These are phyloP conservation scores for Dactylorhiza incarnata DNA, from an alignment of 106 monocot species.

Conservation along the genomic window DNA sequence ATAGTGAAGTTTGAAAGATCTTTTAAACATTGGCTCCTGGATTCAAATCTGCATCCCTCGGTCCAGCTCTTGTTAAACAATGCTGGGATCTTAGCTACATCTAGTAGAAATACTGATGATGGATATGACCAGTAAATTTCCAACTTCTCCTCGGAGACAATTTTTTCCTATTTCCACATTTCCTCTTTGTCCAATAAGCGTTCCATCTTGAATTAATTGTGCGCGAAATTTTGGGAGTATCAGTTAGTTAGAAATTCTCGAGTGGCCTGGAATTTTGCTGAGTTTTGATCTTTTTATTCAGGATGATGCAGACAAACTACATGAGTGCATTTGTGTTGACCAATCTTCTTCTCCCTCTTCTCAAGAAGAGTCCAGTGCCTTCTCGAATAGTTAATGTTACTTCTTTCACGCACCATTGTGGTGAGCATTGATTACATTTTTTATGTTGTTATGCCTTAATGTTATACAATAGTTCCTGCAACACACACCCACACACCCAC, in stretches of 20 bases:
- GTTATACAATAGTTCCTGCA: too few species aligned
- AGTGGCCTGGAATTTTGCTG: neutral
- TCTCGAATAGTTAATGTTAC: constrained; percentile 87
- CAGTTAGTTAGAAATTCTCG: neutral
- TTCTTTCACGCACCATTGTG: constrained; percentile 86
- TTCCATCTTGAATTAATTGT: neutral
- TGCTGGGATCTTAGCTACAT: constrained; percentile 79
- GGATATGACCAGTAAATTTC: constrained; percentile 72
- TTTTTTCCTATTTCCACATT: neutral
- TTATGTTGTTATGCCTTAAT: too few species aligned
- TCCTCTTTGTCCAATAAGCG: neutral
- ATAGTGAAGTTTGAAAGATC: constrained; percentile 65
- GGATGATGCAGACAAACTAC: constrained; percentile 87
- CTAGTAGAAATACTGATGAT: constrained; percentile 54
- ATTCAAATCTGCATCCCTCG: constrained; percentile 50
- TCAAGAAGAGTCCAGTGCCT: constrained; percentile 69
- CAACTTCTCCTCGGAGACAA: neutral
- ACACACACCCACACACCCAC: too few species aligned
- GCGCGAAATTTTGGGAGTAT: neutral
- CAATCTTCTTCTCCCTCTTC: constrained; percentile 69
- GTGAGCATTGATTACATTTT: constrained; percentile 30
- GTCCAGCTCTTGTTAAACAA: constrained; percentile 90
- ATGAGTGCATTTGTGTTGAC: constrained; percentile 73
- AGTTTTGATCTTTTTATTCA: constrained; percentile 18
- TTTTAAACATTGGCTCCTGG: constrained; percentile 60